These are phyloP conservation scores for Beta lomatogona DNA, from an alignment of 179 eudicot genomes.

Conservation along the genomic window DNA sequence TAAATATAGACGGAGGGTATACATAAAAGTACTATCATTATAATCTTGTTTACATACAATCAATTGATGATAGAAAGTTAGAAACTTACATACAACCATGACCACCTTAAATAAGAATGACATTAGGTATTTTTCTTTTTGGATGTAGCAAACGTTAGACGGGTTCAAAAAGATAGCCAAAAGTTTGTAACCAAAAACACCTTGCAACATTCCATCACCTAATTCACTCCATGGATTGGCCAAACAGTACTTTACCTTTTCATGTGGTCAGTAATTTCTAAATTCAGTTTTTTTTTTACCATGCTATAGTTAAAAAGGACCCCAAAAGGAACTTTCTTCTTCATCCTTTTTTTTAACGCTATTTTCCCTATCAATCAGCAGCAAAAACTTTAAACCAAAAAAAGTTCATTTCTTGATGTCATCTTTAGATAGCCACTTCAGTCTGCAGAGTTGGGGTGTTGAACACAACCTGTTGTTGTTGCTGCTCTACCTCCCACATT, in stretches of 20 bases:
- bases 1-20: too few species aligned
- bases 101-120: not conserved
- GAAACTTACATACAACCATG: conserved; percentile 11
- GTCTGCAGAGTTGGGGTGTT: conserved; percentile 44
- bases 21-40: conserved; percentile 15
- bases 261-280: conserved; percentile 23
- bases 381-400: conserved; percentile 9
- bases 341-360: conserved; percentile 6
- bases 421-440: conserved; percentile 41
- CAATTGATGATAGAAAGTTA: not conserved
- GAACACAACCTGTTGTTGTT: conserved; percentile 39
- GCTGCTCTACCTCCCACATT: conserved; percentile 69
- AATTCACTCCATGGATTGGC: conserved; percentile 18
- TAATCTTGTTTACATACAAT: not conserved
- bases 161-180: conserved; percentile 7
- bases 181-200: conserved; percentile 1
- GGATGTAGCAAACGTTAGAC: not conserved
- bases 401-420: not conserved
- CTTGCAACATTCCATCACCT: conserved; percentile 7
- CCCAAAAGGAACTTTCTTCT: conserved; percentile 28
- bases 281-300: not conserved
- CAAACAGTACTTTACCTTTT: not conserved
- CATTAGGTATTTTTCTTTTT: not conserved
- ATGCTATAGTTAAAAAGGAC: conserved; percentile 6
- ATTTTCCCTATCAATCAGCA: conserved; percentile 11